Percentiles rank a stretch among this genome's conserved stretches.
Evolutionary conservation across 768 basidiomycete species (phyloP).

Genomic region (Boletus huronensis): DNA sequence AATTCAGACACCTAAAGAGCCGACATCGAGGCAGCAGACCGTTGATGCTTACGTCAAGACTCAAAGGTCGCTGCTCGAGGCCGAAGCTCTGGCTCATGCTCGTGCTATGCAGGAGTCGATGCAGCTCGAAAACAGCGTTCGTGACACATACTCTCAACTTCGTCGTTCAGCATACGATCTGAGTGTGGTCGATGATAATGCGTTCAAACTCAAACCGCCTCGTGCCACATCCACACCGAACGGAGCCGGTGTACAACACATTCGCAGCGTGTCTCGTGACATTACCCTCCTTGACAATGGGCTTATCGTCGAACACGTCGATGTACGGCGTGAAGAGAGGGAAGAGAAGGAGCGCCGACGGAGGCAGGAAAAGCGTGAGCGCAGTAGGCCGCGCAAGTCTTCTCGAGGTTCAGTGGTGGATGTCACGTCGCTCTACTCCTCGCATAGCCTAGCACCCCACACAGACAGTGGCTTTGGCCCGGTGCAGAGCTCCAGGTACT

Average conservation of each 20-base stretch:
- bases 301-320: slow-evolving; percentile 84
- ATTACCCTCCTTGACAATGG: slow-evolving; percentile 83
- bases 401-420: slow-evolving; percentile 70
- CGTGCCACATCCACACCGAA: slow-evolving; percentile 36
- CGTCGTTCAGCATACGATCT: slow-evolving; percentile 76
- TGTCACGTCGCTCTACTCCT: slow-evolving; percentile 70
- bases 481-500: slow-evolving; percentile 61
- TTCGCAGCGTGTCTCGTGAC: slow-evolving; percentile 60
- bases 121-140: slow-evolving; percentile 70
- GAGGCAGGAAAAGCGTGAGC: slow-evolving; percentile 61
- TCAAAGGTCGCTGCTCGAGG: slow-evolving; percentile 77
- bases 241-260: slow-evolving; percentile 33
- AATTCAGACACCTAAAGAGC: slow-evolving; percentile 83
- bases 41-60: slow-evolving; percentile 78
- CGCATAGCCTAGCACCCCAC: slow-evolving; percentile 50
- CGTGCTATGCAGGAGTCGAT: slow-evolving; percentile 76
- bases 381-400: slow-evolving; percentile 60
- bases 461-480: slow-evolving; percentile 57
- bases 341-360: slow-evolving; percentile 69
- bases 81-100: slow-evolving; percentile 75
- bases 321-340: slow-evolving; percentile 74
- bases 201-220: slow-evolving; percentile 70
- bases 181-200: slow-evolving; percentile 48
- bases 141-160: slow-evolving; percentile 76
- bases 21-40: slow-evolving; percentile 78